Evolutionary conservation across 176 grass and related monocot genomes (phyloP), one percentile per base, ranked within the genome.

Genomic region (Paspalum notatum): DNA sequence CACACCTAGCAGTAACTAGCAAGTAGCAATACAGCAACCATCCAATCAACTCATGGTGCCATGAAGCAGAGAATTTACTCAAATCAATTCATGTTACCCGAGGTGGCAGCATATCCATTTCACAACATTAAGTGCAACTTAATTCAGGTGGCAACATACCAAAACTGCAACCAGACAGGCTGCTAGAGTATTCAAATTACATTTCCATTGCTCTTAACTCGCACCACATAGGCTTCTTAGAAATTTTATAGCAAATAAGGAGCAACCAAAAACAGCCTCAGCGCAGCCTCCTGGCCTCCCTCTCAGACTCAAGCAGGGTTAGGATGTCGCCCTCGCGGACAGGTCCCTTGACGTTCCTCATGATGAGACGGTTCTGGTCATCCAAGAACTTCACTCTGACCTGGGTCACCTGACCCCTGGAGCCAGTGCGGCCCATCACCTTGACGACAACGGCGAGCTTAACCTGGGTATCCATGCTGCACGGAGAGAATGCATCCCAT

Each of bases 321-420:
- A 97, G 90, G 83, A 97, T 84, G 58, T 97, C 93, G 3, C 93
- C 93, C 80, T 97, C 93, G 27, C 90, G 88, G 14, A 97, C 85
- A 0, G 93, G 90, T 20, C 93, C 88, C 83, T 97, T 97, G 21
- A 97, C 90, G 40, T 97, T 97, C 77, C 93, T 85, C 93, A 97
- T 97, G 91, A 97, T 97, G 76, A 97, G 90, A 84, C 93, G 88
- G 88, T 97, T 97, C 80, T 93, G 90, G 59, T 97, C 93, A 79
- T 97, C 93, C 83, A 97, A 68, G 56, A 97, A 97, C 91, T 97
- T 97, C 21, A 97, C 93, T 76, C 93, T 83, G 63, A 97, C 93
- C 80, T 97, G 93, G 63, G 90, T 97, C 67, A 97, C 93, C 77
- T 97, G 93, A 84, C 90, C 93, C 74, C 88, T 92, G 20, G 93